A percentile compares a stretch with the other conserved stretches of the same genome.
phyloP scores from a whole-genome alignment of 1,139 yeast genomes.

The Trichomonascaceae sp. region DNA sequence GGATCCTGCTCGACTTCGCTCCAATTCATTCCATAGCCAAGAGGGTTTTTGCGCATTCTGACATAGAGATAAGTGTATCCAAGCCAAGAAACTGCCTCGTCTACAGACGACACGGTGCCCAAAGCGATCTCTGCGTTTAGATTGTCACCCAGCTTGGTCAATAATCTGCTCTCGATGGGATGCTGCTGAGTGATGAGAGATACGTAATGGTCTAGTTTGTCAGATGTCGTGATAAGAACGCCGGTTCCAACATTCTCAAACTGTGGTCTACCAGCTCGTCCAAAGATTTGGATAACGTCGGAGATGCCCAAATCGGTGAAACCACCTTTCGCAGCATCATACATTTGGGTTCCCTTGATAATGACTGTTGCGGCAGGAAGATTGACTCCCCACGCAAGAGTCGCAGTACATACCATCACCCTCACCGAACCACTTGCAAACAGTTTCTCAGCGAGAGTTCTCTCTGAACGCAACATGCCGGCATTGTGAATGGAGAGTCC shows the following conservation, averaged over 20 bases:
- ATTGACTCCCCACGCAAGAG: constrained; percentile 99
- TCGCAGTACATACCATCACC: constrained; percentile 91
- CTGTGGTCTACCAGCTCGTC: constrained; percentile 99
- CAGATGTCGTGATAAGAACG: constrained; percentile 72
- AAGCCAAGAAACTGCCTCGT: constrained; percentile 92
- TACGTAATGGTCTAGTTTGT: constrained; percentile 73
- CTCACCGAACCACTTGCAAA: constrained; percentile 76
- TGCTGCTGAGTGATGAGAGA: constrained; percentile 86
- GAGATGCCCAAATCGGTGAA: constrained; percentile 87
- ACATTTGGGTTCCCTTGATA: constrained; percentile 90
- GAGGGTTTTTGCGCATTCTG: constrained; percentile 88
- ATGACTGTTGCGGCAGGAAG: constrained; percentile 97
- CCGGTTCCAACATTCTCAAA: constrained; percentile 90
- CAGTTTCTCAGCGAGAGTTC: constrained; percentile 81
- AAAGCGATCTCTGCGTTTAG: constrained; percentile 91
- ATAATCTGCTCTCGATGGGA: constrained; percentile 82
- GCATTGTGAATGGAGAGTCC: constrained; percentile 98
- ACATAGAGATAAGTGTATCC: constrained; percentile 94
- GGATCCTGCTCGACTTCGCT: constrained; percentile 77
- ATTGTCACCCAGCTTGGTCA: constrained; percentile 73
- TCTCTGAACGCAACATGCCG: constrained; percentile 85
- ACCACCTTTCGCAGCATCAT: constrained; percentile 92
- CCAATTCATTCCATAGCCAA: constrained; percentile 89
- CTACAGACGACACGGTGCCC: constrained; percentile 90
- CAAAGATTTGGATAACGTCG: constrained; percentile 95